Evolutionary conservation across 371 early-diverging fungal genomes (phyloP), one percentile per base, ranked within the genome.

Genomic region (Blyttiomyces sp.): DNA sequence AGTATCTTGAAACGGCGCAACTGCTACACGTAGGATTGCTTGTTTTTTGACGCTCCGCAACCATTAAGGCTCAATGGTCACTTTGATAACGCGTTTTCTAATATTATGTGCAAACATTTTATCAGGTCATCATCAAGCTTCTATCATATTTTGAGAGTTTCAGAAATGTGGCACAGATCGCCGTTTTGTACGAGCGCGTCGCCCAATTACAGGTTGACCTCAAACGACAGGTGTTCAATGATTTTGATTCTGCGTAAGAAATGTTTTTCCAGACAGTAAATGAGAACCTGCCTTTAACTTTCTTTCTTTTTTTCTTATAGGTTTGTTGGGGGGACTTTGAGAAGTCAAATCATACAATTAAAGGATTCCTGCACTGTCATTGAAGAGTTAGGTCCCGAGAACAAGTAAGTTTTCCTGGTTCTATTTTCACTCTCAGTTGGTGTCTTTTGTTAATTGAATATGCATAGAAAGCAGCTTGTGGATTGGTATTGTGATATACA

Each of bases 401-500:
- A 82, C 21, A 85, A 76, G 92, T 88, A 74, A 55, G 79, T n/a
- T 54, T 2, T 56, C 7, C 21, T 19, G 13, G 21, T 27, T 42
- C 32, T 4, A n/a, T 7, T 26, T 50, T 23, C 30, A 27, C 50
- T 3, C 50, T 32, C 26, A 26, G 3, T 0, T 44, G 26, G 21
- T 27, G 16, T 28, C 7, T 32, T 1, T 5, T 45, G 32, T 13
- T 49, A 0, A 9, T 43, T 55, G 49, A 36, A 39, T 49, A 24
- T 32, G 1, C 5, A 33, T 43, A 84, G 84, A 19, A 68, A 62
- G 5, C 76, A 83, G 27, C 73, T 94, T 5, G 69, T 86, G 11
- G 88, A 87, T 16, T 85, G 85, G 75, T 97, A 93, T 71, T 86
- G 87, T 46, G 86, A 86, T n/a, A 49, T 82, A 48, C 91, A 93